Evolutionary conservation across 257 asterid species (phyloP).

Genomic region (Eustoma russellianum): DNA sequence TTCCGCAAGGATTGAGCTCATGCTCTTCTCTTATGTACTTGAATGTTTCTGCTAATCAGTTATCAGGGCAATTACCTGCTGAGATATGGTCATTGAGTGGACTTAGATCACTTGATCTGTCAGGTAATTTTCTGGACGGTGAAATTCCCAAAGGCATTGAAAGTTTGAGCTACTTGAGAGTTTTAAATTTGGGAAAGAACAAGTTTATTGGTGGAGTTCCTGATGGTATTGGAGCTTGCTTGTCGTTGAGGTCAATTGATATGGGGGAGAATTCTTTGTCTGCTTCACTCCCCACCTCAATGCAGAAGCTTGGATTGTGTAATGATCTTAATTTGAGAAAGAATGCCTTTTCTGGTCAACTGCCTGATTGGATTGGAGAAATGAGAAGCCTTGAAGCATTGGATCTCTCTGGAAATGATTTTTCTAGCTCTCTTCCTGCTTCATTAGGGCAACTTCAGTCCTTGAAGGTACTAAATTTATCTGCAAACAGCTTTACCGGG

Average conservation of each 20-base stretch:
- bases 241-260: slow-evolving; percentile 39
- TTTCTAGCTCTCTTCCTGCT: slow-evolving; percentile 46
- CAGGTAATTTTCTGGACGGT: slow-evolving; percentile 58
- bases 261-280: slow-evolving; percentile 42
- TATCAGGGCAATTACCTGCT: slow-evolving; percentile 50
- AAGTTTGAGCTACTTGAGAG: slow-evolving; percentile 31
- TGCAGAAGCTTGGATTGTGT: slow-evolving; percentile 43
- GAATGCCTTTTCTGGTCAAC: slow-evolving; percentile 44
- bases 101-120: slow-evolving; percentile 50
- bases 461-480: slow-evolving; percentile 46
- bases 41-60: slow-evolving; percentile 50
- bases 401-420: slow-evolving; percentile 53
- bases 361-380: slow-evolving; percentile 76
- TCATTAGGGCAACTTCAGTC: slow-evolving; percentile 41
- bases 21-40: slow-evolving; percentile 47
- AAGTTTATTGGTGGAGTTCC: slow-evolving; percentile 55
- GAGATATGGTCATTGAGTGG: slow-evolving; percentile 47
- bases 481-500: slow-evolving; percentile 45
- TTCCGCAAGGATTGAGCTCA: slow-evolving; percentile 46
- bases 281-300: slow-evolving; percentile 54
- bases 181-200: slow-evolving; percentile 39
- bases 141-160: slow-evolving; percentile 55
- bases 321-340: slow-evolving; percentile 36
- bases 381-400: slow-evolving; percentile 52
- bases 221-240: slow-evolving; percentile 52